Conservation (phyloP, 192 early-diverging fungal genomes). For the Coemansia reversa region DNA sequence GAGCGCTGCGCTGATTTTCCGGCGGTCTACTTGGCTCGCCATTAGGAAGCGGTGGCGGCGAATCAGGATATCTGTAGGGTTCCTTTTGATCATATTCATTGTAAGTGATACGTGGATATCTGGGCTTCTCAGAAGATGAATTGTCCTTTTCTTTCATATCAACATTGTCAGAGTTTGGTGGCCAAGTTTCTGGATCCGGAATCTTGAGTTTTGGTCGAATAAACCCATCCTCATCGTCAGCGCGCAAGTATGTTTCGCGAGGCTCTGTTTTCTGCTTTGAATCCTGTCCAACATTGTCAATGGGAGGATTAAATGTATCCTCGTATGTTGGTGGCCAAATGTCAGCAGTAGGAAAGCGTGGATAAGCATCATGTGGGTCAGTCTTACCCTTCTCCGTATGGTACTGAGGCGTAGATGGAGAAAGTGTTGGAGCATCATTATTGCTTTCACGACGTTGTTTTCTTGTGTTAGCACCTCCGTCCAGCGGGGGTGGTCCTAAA, state of each 20-base stretch:
- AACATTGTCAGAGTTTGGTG: background rate
- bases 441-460: background rate
- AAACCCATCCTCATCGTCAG: constrained; percentile 10
- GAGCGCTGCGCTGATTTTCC: background rate
- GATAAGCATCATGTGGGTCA: background rate
- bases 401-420: background rate
- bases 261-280: background rate
- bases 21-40: background rate
- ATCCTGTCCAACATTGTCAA: background rate
- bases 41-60: background rate
- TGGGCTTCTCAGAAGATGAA: background rate
- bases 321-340: background rate
- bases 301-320: background rate
- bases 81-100: background rate
- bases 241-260: constrained; percentile 7
- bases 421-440: background rate
- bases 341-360: background rate
- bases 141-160: background rate
- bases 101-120: constrained; percentile 13
- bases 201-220: constrained; percentile 9
- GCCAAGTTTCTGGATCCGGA: background rate
- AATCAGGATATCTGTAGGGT: background rate
- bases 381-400: background rate
- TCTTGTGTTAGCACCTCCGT: constrained; percentile 5
- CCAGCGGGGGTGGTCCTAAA: constrained; percentile 13